Evolutionary conservation across 768 basidiomycete genomes (phyloP), one percentile per base, ranked within the genome.

Genomic region (Boletus reticulatus): DNA sequence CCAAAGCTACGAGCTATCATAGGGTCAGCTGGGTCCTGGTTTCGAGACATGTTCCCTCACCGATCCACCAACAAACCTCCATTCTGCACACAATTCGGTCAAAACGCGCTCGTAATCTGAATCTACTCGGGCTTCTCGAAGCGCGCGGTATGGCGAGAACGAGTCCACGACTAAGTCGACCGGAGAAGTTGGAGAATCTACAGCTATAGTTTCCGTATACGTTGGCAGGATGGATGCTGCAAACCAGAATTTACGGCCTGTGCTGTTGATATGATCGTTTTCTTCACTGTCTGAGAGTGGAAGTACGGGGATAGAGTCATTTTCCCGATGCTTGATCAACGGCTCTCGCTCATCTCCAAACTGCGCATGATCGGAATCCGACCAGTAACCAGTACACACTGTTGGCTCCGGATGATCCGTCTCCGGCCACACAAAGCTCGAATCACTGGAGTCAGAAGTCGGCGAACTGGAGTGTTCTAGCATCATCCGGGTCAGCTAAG

Each of bases 31-130:
- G 8, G 22, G 27, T 9, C 1, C n/a, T 6, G 19, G 31, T 17
- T 16, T 43, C 1, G 17, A 52, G 27, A 29, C 4, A 49, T 49
- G 2, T 37, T 14, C 24, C 24, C 82, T 60, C 56, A 87, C 82
- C 64, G 84, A 72, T 36, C 79, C 84, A n/a, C 84, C 86, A 16
- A 82, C 73, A 43, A 80, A 84, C 6, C 79, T 80, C 88, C 88
- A 89, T 60, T 89, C 88, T 27, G 72, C 72, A 57, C 80, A 73
- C 22, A 88, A 60, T 39, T 81, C 68, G 3, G 55, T 56, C 45
- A 83, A 74, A 4, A 87, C 64, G 13, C 68, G 67, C 43, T 87
- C 83, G 50, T 75, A 85, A 10, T 84, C 75, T 2, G 77, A 77
- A 49, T 83, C 66, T 2, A 69, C 43, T 6, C 12, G 54, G 3